phyloP scores from a whole-genome alignment of 352 stramenopile species.

The Globisporangium megalacanthum region DNA sequence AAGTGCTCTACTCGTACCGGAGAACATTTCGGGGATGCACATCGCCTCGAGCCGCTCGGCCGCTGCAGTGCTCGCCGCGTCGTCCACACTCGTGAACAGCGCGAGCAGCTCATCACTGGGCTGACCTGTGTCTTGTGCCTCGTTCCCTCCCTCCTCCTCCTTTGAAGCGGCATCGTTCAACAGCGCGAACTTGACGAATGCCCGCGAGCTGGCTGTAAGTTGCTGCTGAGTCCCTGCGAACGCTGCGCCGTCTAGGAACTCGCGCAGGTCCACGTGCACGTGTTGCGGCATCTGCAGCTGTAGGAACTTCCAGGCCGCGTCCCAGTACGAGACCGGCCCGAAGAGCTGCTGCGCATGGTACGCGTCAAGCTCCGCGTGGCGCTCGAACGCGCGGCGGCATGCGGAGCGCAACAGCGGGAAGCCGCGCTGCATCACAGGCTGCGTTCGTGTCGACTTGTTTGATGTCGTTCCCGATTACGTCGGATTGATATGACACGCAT shows the following conservation, averaged over 20 bases:
- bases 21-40: constrained; percentile 27
- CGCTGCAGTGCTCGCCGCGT: constrained; percentile 2
- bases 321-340: constrained; percentile 15
- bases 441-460: no score
- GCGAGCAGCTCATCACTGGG: no score
- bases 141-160: no score
- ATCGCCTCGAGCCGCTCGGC: constrained; percentile 18
- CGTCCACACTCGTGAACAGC: neutral
- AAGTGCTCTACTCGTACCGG: constrained; percentile 17
- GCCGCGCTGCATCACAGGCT: no score
- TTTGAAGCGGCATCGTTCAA: no score
- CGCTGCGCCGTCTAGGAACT: constrained; percentile 33
- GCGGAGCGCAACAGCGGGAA: no score
- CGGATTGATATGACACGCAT: no score
- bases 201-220: constrained; percentile 27
- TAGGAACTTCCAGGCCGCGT: constrained; percentile 24
- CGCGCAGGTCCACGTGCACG: constrained; percentile 25
- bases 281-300: constrained; percentile 29
- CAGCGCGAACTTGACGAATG: constrained; percentile 28
- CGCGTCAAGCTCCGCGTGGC: constrained; percentile 12
- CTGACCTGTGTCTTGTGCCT: no score
- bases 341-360: constrained; percentile 30
- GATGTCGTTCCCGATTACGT: no score
- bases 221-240: constrained; percentile 22
- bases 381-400: constrained; percentile 11